Conservation (phyloP, 2,329 filamentous ascomycete genomes). For the Fusarium armeniacum region DNA sequence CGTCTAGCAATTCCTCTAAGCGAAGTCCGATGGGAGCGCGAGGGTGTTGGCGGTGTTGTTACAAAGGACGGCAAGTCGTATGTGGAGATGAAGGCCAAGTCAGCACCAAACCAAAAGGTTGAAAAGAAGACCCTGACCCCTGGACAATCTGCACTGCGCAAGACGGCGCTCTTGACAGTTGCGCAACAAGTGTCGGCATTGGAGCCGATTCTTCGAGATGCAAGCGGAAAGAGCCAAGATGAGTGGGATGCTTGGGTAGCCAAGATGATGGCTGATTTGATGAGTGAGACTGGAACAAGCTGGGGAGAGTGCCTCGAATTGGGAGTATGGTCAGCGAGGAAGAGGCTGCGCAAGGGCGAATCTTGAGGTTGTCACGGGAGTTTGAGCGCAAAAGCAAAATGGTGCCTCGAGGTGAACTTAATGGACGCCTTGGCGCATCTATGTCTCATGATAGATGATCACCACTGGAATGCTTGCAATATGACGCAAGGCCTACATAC, state of each 20-base stretch:
- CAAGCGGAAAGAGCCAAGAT: constrained; percentile 87
- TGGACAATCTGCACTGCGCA: constrained; percentile 79
- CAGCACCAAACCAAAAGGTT: constrained; percentile 55
- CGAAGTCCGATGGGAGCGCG: constrained; percentile 88
- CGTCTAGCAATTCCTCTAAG: constrained; percentile 89
- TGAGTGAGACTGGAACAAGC: constrained; percentile 81
- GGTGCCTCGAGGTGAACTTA: constrained; percentile 23
- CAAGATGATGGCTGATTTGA: constrained; percentile 86
- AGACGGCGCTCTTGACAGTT: constrained; percentile 84
- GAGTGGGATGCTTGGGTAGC: constrained; percentile 94
- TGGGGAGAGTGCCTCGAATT: constrained; percentile 89
- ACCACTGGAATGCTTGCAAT: constrained; percentile 24
- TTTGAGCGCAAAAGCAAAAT: constrained; percentile 34
- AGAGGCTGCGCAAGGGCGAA: constrained; percentile 57
- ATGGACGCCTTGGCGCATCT: constrained; percentile 16
- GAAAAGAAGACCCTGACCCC: constrained; percentile 69
- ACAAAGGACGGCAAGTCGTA: constrained; percentile 73
- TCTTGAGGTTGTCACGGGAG: constrained; percentile 16
- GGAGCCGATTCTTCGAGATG: constrained; percentile 84
- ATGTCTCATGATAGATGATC: constrained; percentile 30
- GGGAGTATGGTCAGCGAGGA: constrained; percentile 91
- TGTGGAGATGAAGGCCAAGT: constrained; percentile 67
- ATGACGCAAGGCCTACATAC: constrained; percentile 5
- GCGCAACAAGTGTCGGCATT: constrained; percentile 88
- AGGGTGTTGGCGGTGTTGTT: constrained; percentile 74